Percentiles rank a stretch among this genome's conserved stretches.
Conservation (phyloP, 352 stramenopile species). For the Pythium myriotylum region DNA sequence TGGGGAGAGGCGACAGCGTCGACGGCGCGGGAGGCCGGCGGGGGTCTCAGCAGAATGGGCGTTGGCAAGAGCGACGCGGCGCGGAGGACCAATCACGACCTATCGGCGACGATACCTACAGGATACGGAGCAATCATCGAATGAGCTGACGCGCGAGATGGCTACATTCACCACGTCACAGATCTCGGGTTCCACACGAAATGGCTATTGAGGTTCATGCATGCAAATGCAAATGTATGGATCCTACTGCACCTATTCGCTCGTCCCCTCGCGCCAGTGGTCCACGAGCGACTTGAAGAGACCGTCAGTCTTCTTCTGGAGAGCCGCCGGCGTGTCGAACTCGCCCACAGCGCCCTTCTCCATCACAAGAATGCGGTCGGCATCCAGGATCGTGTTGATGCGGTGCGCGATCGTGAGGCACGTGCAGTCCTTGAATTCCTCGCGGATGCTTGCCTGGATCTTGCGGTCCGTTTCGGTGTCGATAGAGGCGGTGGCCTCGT, state of each 20-base stretch:
- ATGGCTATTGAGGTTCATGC: too few species aligned
- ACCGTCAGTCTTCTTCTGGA: slow-evolving; percentile 66
- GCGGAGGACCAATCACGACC: too few species aligned
- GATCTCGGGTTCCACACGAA: neutral
- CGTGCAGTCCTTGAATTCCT: slow-evolving; percentile 80
- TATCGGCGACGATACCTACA: too few species aligned
- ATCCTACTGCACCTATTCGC: slow-evolving; percentile 12
- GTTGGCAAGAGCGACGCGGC: too few species aligned
- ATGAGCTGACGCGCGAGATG: too few species aligned
- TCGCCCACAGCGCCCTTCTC: slow-evolving; percentile 92
- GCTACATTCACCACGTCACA: too few species aligned
- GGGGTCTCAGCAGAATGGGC: too few species aligned
- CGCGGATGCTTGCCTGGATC: slow-evolving; percentile 72
- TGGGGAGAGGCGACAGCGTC: too few species aligned
- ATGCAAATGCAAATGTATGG: slow-evolving; percentile 4
- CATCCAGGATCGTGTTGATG: slow-evolving; percentile 96
- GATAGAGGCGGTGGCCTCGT: slow-evolving; percentile 96
- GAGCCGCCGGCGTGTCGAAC: slow-evolving; percentile 89
- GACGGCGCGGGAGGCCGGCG: too few species aligned
- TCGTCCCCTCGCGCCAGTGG: slow-evolving; percentile 67
- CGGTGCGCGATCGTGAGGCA: slow-evolving; percentile 97
- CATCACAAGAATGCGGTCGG: slow-evolving; percentile 95
- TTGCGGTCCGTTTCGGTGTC: slow-evolving; percentile 89
- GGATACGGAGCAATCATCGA: too few species aligned
- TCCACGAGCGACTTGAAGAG: slow-evolving; percentile 78